phyloP scores from a whole-genome alignment of 805 yeast species.

The Saccharomyces cerevisiae region DNA sequence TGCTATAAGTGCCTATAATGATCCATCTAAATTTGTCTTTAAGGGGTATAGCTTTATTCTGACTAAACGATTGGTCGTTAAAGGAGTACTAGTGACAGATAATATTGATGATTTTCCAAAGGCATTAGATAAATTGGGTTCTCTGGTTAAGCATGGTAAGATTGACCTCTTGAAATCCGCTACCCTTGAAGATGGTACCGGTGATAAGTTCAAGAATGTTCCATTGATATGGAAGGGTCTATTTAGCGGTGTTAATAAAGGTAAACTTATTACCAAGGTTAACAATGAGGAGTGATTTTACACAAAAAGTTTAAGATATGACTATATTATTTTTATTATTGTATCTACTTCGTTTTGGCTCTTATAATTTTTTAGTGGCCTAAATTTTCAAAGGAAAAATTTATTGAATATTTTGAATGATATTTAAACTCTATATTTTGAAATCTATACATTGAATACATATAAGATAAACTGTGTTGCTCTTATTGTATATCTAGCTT shows the following conservation, averaged over 20 bases:
- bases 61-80: slow-evolving; percentile 41
- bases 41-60: slow-evolving; percentile 38
- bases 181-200: slow-evolving; percentile 35
- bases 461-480: not conserved
- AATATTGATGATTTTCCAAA: slow-evolving; percentile 31
- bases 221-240: slow-evolving; percentile 43
- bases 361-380: not conserved
- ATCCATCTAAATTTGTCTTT: slow-evolving; percentile 31
- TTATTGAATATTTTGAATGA: not conserved
- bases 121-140: slow-evolving; percentile 32
- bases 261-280: slow-evolving; percentile 44
- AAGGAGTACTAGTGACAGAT: slow-evolving; percentile 48
- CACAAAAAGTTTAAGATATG: not conserved
- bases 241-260: slow-evolving; percentile 39
- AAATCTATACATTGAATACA: not conserved
- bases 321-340: not conserved
- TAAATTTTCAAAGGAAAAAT: not conserved
- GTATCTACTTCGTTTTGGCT: not conserved
- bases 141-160: slow-evolving; percentile 36
- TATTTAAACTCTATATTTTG: not conserved
- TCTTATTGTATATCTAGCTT: slow-evolving; percentile 15
- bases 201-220: slow-evolving; percentile 35
- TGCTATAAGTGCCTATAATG: slow-evolving; percentile 51
- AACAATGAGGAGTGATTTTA: slow-evolving; percentile 4
- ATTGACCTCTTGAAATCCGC: slow-evolving; percentile 33